These are phyloP conservation scores for maize (Zea mays) DNA, from an alignment of 176 grass and related monocot genomes.

Conservation along the genomic window DNA sequence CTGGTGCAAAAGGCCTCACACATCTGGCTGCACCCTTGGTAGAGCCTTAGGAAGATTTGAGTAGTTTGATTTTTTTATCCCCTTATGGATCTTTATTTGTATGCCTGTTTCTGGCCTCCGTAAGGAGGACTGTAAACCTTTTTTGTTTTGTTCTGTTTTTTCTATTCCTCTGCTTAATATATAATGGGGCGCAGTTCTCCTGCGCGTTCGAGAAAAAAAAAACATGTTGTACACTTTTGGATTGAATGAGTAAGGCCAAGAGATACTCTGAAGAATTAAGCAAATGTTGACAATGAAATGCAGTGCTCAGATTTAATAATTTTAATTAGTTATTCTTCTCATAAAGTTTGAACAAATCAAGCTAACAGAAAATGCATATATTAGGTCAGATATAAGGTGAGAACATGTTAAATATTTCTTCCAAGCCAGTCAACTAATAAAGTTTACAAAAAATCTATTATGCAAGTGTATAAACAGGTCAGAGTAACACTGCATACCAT, in stretches of 20 bases:
- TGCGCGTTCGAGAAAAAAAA: too few relatives aligned
- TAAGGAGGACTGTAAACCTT: too few relatives aligned
- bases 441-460: neutral
- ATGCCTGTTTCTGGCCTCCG: too few relatives aligned
- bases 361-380: neutral
- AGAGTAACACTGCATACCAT: conserved; percentile 21
- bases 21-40: too few relatives aligned
- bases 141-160: too few relatives aligned
- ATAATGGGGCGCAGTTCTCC: too few relatives aligned
- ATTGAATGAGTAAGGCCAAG: conserved; percentile 24
- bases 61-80: too few relatives aligned
- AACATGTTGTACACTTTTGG: neutral
- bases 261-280: conserved; percentile 20
- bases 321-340: neutral
- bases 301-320: conserved; percentile 8
- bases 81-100: too few relatives aligned
- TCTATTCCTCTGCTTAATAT: too few relatives aligned
- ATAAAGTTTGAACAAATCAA: neutral
- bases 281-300: neutral
- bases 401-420: conserved; percentile 6
- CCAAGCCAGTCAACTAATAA: neutral
- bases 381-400: neutral
- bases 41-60: too few relatives aligned
- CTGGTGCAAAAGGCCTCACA: too few relatives aligned
- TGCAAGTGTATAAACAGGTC: conserved; percentile 17